Evolutionary conservation across 805 yeast species (phyloP).

Genomic region (Novakomyces olei): DNA sequence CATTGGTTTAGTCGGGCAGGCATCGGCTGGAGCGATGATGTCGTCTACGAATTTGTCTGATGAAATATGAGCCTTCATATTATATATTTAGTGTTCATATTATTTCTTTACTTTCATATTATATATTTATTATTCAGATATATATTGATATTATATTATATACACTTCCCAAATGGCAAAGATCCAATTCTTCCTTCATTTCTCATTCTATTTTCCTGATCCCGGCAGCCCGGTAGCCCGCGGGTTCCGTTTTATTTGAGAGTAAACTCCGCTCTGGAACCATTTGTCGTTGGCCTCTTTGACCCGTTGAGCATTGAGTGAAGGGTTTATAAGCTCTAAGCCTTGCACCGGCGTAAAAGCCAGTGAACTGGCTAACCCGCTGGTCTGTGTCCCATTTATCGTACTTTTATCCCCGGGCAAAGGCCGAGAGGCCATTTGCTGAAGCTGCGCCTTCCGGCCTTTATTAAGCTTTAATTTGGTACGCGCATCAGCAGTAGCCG

Average conservation of each 20-base stretch:
- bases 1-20: no score
- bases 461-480: constrained; percentile 41
- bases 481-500: constrained; percentile 19
- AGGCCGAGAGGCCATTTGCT: background rate
- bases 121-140: no score
- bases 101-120: no score
- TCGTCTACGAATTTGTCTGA: no score
- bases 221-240: no score
- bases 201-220: no score
- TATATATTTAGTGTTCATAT: no score
- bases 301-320: constrained; percentile 1
- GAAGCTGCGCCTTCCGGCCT: constrained; percentile 23
- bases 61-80: no score
- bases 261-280: constrained; percentile 12
- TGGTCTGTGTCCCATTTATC: constrained; percentile 3
- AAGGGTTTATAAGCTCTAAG: constrained; percentile 13
- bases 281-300: constrained; percentile 9
- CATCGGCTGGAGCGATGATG: no score
- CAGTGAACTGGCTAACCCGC: constrained; percentile 11
- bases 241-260: constrained; percentile 2
- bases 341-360: constrained; percentile 13
- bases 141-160: no score
- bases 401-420: background rate
- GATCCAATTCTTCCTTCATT: no score
- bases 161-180: no score